Conservation (phyloP, 2,329 filamentous ascomycete genomes). For the Chalaropsis ovoidea region DNA sequence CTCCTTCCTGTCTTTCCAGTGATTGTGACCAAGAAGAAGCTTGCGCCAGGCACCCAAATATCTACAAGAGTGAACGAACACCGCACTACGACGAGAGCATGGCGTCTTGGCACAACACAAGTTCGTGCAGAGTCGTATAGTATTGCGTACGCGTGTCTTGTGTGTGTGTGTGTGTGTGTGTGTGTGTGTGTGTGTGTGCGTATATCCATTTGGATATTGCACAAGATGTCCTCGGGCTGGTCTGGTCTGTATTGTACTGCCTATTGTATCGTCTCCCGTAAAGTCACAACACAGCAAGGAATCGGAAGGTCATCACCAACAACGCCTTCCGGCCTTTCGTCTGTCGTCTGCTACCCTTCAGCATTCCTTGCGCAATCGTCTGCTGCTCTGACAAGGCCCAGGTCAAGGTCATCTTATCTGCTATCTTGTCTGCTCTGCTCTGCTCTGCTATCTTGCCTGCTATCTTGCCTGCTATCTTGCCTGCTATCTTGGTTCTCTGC, state of each 20-base stretch:
- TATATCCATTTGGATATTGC: not conserved
- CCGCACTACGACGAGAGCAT: not conserved
- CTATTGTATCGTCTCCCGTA: not conserved
- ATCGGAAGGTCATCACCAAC: not conserved
- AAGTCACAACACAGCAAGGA: not conserved
- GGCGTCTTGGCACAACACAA: conserved; percentile 11
- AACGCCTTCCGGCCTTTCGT: not conserved
- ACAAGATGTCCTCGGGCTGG: not conserved
- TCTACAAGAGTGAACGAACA: not conserved
- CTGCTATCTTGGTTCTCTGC: not conserved
- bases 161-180: not conserved
- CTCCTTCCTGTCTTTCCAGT: not conserved
- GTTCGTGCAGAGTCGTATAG: conserved; percentile 3
- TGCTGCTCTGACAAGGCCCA: not conserved
- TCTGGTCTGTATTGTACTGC: not conserved
- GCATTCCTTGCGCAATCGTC: not conserved
- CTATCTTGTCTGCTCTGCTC: not conserved
- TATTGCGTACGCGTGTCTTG: not conserved
- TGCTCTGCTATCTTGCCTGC: not conserved
- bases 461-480: not conserved
- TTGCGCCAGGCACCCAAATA: conserved; percentile 10
- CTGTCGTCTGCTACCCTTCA: not conserved
- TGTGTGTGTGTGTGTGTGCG: no score
- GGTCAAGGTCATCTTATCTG: not conserved
- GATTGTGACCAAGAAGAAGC: not conserved